Conservation (phyloP, 306 rosid genomes). For the Fragaria iinumae region DNA sequence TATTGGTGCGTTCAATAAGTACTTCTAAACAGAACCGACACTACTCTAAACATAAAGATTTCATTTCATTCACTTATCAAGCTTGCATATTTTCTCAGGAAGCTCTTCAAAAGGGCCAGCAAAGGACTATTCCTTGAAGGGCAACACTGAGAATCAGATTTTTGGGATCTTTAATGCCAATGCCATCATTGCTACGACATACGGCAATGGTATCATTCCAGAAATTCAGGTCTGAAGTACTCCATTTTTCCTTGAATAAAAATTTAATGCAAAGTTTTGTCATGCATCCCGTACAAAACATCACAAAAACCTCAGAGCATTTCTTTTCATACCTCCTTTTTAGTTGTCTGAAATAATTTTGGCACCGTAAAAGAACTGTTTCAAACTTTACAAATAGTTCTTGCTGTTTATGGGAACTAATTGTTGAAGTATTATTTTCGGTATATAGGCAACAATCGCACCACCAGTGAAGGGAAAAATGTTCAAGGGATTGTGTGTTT, state of each 20-base stretch:
- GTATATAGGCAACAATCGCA: conserved; percentile 67
- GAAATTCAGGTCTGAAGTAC: conserved; percentile 63
- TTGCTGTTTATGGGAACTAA: background rate
- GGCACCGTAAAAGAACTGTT: background rate
- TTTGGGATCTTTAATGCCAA: conserved; percentile 76
- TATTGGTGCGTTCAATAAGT: conserved; percentile 33
- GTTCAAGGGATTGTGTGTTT: conserved; percentile 70
- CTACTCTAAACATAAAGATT: background rate
- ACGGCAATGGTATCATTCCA: conserved; percentile 82
- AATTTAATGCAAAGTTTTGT: background rate
- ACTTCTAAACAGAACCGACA: background rate
- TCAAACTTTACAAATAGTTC: background rate
- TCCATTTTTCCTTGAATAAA: background rate
- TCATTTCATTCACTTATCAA: background rate
- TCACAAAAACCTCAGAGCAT: background rate
- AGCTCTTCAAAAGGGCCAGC: conserved; percentile 54
- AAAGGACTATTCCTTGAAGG: conserved; percentile 57
- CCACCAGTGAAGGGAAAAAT: conserved; percentile 84
- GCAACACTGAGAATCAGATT: conserved; percentile 33
- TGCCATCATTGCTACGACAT: conserved; percentile 74
- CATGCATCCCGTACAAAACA: background rate
- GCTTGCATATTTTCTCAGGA: conserved; percentile 31
- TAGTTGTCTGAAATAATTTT: background rate
- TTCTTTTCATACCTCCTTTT: background rate
- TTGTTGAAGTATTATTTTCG: background rate